Evolutionary conservation across 805 yeast species (phyloP).

Genomic region (Cyberlindnera misumaiensis): DNA sequence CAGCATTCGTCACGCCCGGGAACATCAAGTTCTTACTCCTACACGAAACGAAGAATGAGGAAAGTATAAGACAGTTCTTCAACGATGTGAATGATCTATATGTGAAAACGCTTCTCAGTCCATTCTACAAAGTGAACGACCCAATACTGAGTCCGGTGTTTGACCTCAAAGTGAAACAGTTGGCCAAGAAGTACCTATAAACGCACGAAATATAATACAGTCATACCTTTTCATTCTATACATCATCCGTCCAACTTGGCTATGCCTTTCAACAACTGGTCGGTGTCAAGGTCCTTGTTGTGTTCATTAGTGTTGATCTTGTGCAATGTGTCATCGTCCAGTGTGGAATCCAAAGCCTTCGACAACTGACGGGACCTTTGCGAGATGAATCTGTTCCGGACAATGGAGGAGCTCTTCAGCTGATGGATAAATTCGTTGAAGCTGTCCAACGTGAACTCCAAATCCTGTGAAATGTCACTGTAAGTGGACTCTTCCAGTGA

Average conservation of each 20-base stretch:
- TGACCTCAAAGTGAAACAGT: slow-evolving; percentile 61
- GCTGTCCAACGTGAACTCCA: slow-evolving; percentile 17
- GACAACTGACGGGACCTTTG: slow-evolving; percentile 37
- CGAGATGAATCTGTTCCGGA: slow-evolving; percentile 22
- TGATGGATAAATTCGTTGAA: slow-evolving; percentile 18
- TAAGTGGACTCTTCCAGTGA: slow-evolving; percentile 9
- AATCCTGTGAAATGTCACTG: slow-evolving; percentile 8
- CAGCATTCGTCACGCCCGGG: slow-evolving; percentile 84
- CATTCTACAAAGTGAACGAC: slow-evolving; percentile 75
- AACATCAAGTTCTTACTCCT: slow-evolving; percentile 74
- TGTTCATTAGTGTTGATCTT: slow-evolving; percentile 13
- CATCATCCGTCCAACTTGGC: slow-evolving; percentile 20
- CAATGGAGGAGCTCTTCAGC: slow-evolving; percentile 16
- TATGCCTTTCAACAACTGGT: slow-evolving; percentile 30
- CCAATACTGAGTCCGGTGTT: slow-evolving; percentile 69
- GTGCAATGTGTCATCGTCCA: slow-evolving; percentile 32
- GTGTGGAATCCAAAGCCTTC: slow-evolving; percentile 38
- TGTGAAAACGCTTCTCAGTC: slow-evolving; percentile 76
- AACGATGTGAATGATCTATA: slow-evolving; percentile 82
- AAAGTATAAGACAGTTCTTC: slow-evolving; percentile 74
- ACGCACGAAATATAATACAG: not conserved
- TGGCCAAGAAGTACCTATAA: slow-evolving; percentile 72
- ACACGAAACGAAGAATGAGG: slow-evolving; percentile 58
- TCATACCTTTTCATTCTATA: too few relatives aligned
- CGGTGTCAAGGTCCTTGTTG: slow-evolving; percentile 25